phyloP scores from a whole-genome alignment of 2,329 filamentous ascomycete genomes.

The Setomelanomma holmii region DNA sequence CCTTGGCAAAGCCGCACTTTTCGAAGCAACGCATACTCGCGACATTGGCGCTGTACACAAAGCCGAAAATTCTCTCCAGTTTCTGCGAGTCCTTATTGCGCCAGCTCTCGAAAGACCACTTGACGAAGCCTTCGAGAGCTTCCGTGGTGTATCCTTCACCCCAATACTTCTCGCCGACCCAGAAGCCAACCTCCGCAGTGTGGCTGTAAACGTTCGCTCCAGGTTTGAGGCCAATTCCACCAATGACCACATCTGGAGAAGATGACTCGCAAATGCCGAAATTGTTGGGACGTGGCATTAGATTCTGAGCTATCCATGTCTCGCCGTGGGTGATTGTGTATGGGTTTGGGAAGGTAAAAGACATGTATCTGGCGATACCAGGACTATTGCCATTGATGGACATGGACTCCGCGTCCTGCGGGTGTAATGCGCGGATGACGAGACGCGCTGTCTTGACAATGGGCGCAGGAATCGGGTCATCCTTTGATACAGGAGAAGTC shows the following conservation, averaged over 20 bases:
- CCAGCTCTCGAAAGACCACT: conserved; percentile 41
- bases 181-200: conserved; percentile 52
- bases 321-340: conserved; percentile 45
- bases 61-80: conserved; percentile 39
- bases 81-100: conserved; percentile 29
- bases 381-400: conserved; percentile 37
- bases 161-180: conserved; percentile 49
- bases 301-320: conserved; percentile 46
- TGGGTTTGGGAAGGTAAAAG: conserved; percentile 48
- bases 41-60: conserved; percentile 40
- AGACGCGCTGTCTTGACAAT: conserved; percentile 39
- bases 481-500: not conserved
- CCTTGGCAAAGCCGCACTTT: conserved; percentile 48
- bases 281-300: conserved; percentile 18
- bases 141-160: conserved; percentile 44
- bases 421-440: conserved; percentile 40
- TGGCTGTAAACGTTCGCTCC: conserved; percentile 46
- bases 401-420: conserved; percentile 37
- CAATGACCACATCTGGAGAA: conserved; percentile 34
- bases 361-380: conserved; percentile 45
- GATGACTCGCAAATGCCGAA: conserved; percentile 25
- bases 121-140: conserved; percentile 41
- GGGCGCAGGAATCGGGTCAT: conserved; percentile 32
- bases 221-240: conserved; percentile 48
- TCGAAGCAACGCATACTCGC: conserved; percentile 47